Evolutionary conservation across 176 grass and related monocot genomes (phyloP), one percentile per base, ranked within the genome.

Genomic region (Aegilops speltoides): DNA sequence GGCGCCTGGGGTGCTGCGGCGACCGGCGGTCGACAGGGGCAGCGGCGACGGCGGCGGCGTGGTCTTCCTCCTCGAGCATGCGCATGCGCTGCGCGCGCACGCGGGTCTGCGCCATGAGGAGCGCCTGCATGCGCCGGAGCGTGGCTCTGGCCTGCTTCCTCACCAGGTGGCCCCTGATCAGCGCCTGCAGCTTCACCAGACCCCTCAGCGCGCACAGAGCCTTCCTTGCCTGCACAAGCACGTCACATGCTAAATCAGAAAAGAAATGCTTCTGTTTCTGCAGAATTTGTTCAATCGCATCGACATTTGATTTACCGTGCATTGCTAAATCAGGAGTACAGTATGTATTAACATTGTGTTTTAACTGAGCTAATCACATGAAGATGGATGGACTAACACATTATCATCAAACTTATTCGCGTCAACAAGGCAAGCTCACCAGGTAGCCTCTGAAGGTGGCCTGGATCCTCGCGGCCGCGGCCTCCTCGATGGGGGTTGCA

Each of bases 371-470:
- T 79, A 62, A 64, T 64, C 14, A 43, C 36, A 62, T 24, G 8
- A 25, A 38, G 56, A 33, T 79, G 76, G 32, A 37, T 57, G 29
- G 48, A 34, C 6, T 8, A 57, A 52, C 20, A 77, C 29, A 23
- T 60, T 57, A 78, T n/a, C 6, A 78, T n/a, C 6, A 4, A 61
- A 67, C 10, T 25, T 57, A 22, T 15, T 82, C 0, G 2, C 2
- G 22, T 12, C 10, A 14, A 24, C 23, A 14, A 37, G 36, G 36
- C 36, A 43, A 67, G 40, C 79, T 77, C 77, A 95, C 95, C 89
- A 98, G 89, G 63, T 92, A 95, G 20, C 90, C 93, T 87, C 95
- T 93, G 91, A 93, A 98, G 22, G 88, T 85, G 62, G 95, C 88
- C 82, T 98, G 95, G 88, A 98, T 95, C 88, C 62, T 89, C 36